Evolutionary conservation across 2,329 filamentous ascomycete species (phyloP).

Genomic region (Cordyceps farinosa): DNA sequence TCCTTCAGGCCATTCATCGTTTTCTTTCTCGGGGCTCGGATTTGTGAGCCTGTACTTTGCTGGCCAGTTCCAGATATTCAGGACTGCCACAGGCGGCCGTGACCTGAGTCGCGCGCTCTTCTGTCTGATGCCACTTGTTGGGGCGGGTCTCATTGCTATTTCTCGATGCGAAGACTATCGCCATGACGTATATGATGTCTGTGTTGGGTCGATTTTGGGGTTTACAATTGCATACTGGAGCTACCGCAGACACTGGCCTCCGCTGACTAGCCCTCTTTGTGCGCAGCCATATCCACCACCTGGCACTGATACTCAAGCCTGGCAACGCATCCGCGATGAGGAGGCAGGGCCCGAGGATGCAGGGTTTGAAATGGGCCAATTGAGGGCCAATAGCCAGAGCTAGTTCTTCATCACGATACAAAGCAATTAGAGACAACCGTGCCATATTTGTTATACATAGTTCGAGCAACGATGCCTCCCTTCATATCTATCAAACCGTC

Average conservation of each 20-base stretch:
- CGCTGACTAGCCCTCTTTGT: constrained; percentile 49
- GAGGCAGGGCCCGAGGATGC: constrained; percentile 46
- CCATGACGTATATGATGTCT: constrained; percentile 69
- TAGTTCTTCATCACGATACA: not conserved
- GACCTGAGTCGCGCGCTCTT: constrained; percentile 56
- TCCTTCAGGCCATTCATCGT: constrained; percentile 75
- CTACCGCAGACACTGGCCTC: constrained; percentile 62
- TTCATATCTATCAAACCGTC: constrained; percentile 16
- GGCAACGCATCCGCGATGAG: constrained; percentile 50
- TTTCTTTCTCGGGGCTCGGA: constrained; percentile 74
- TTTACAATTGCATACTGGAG: constrained; percentile 61
- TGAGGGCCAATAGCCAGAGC: not conserved
- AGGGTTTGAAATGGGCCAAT: constrained; percentile 34
- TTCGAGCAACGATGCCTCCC: not conserved
- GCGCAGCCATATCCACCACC: constrained; percentile 55
- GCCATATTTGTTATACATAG: constrained; percentile 20
- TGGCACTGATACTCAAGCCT: constrained; percentile 32
- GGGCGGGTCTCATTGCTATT: constrained; percentile 65
- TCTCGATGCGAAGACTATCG: constrained; percentile 67
- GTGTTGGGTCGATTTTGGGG: constrained; percentile 57
- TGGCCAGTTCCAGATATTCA: constrained; percentile 60
- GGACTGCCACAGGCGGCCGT: constrained; percentile 39
- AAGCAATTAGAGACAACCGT: not conserved
- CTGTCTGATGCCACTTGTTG: constrained; percentile 56
- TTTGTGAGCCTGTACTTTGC: constrained; percentile 69